Evolutionary conservation across 306 rosid genomes (phyloP), one percentile per base, ranked within the genome.

Genomic region (Cicer cuneatum): DNA sequence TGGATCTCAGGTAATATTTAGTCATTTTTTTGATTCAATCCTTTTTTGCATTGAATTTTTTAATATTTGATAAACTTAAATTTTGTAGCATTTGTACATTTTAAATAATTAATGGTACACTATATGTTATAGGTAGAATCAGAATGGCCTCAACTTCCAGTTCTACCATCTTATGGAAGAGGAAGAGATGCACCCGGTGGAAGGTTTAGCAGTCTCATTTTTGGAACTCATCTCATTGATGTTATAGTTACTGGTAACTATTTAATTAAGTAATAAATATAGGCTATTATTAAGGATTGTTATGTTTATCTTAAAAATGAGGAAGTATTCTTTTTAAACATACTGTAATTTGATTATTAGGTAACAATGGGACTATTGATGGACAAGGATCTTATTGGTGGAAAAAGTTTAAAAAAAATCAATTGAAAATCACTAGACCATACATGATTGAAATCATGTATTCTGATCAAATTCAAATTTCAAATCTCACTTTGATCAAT

Each of bases 311-410:
- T 29, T 29, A 29, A 3, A 29, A 3, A 29, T 29, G 33, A 0
- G 5, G 3, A 29, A 3, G 33, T 29, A 29, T 29, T 29, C 3
- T 29, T 3, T 29, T 29, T n/a, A 2, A 41, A 52, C 15, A 29
- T 1, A n/a, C 35, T 76, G 41, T 45, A 65, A 53, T 72, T 63
- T 73, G 33, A 42, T 74, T 1, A 65, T 24, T 68, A 92, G 97
- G 98, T n/a, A 15, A 81, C 71, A 93, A 90, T n/a, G 98, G 96
- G n/a, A 86, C 87, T 2, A 90, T 93, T n/a, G 97, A 93, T 48
- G 98, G 98, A 6, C 96, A 90, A 57, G 97, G 98, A 39, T n/a
- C 69, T 0, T 67, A 35, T 48, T 93, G 98, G 96, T 93, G 97
- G 98, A 59, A 40, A 19, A 87, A 86, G 61, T 86, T 80, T 73